Evolutionary conservation across 371 early-diverging fungal species (phyloP).

Genomic region (Mucor irregularis): DNA sequence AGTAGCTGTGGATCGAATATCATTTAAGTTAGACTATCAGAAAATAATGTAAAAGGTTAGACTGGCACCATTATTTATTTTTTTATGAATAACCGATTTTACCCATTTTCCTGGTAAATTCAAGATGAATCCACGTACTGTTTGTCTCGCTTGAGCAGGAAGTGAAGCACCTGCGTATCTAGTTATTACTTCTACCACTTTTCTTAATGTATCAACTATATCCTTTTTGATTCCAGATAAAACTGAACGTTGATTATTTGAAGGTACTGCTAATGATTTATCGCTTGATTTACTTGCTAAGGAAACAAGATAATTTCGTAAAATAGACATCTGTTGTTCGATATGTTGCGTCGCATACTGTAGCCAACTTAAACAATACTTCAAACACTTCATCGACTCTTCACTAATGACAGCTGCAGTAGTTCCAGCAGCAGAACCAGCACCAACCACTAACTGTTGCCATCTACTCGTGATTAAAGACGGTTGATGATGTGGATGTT

Average conservation of each 20-base stretch:
- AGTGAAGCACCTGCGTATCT: slow-evolving; percentile 85
- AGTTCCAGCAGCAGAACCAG: slow-evolving; percentile 66
- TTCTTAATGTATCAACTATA: slow-evolving; percentile 81
- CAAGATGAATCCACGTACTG: slow-evolving; percentile 85
- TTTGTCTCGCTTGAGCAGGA: slow-evolving; percentile 80
- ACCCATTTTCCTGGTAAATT: slow-evolving; percentile 84
- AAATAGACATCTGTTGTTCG: slow-evolving; percentile 71
- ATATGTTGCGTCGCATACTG: slow-evolving; percentile 83
- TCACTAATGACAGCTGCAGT: slow-evolving; percentile 76
- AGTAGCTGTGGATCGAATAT: slow-evolving; percentile 39
- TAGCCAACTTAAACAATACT: slow-evolving; percentile 83
- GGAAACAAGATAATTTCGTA: slow-evolving; percentile 65
- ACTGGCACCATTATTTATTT: neutral
- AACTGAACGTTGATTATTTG: slow-evolving; percentile 35
- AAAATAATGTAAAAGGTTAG: neutral
- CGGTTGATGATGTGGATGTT: slow-evolving; percentile 5
- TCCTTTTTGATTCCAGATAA: slow-evolving; percentile 75
- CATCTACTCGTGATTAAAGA: slow-evolving; percentile 33
- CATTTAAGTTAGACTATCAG: slow-evolving; percentile 30
- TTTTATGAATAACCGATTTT: neutral
- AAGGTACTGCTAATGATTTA: slow-evolving; percentile 1
- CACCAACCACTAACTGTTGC: slow-evolving; percentile 70
- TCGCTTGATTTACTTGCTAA: slow-evolving; percentile 38
- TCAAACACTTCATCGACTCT: slow-evolving; percentile 74
- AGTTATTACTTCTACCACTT: slow-evolving; percentile 85